Evolutionary conservation across 2,329 filamentous ascomycete genomes (phyloP).

Genomic region (Clarireedia hainanense): DNA sequence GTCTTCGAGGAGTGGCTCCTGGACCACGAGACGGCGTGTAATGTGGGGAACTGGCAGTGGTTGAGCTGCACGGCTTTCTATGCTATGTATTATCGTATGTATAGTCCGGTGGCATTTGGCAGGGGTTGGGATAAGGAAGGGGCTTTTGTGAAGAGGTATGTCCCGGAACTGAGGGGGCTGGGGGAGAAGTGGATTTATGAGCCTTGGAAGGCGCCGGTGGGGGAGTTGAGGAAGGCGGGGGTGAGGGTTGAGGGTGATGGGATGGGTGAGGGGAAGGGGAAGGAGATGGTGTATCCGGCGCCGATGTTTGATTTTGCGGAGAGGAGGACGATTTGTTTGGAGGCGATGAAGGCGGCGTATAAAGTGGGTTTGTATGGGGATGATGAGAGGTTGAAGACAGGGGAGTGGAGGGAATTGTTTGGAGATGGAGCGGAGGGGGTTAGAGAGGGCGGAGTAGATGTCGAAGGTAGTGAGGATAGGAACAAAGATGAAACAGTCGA

Average conservation of each 20-base stretch:
- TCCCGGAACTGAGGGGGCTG: slow-evolving; percentile 56
- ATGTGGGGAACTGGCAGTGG: slow-evolving; percentile 75
- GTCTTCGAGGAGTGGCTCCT: slow-evolving; percentile 72
- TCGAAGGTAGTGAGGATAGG: slow-evolving; percentile 28
- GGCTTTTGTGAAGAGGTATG: slow-evolving; percentile 53
- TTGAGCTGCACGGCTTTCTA: slow-evolving; percentile 69
- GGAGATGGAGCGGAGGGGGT: slow-evolving; percentile 30
- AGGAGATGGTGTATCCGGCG: slow-evolving; percentile 2
- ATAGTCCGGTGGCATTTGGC: slow-evolving; percentile 62
- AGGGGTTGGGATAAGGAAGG: slow-evolving; percentile 71
- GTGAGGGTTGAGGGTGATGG: background rate
- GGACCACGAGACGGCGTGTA: slow-evolving; percentile 68
- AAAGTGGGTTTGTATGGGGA: slow-evolving; percentile 55
- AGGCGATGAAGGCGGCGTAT: slow-evolving; percentile 65
- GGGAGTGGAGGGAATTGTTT: slow-evolving; percentile 45
- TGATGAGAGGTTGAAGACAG: slow-evolving; percentile 52
- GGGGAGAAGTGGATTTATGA: slow-evolving; percentile 70
- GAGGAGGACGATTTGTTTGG: slow-evolving; percentile 53
- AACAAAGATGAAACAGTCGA: slow-evolving; percentile 9
- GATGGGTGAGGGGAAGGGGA: too few relatives aligned
- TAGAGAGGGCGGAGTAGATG: slow-evolving; percentile 15
- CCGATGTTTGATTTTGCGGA: slow-evolving; percentile 71
- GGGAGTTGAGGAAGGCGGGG: slow-evolving; percentile 59
- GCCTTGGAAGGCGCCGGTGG: slow-evolving; percentile 65
- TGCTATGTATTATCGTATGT: slow-evolving; percentile 62